Evolutionary conservation across 805 yeast genomes (phyloP), one percentile per base, ranked within the genome.

Genomic region (Limtongozyma cylindracea): DNA sequence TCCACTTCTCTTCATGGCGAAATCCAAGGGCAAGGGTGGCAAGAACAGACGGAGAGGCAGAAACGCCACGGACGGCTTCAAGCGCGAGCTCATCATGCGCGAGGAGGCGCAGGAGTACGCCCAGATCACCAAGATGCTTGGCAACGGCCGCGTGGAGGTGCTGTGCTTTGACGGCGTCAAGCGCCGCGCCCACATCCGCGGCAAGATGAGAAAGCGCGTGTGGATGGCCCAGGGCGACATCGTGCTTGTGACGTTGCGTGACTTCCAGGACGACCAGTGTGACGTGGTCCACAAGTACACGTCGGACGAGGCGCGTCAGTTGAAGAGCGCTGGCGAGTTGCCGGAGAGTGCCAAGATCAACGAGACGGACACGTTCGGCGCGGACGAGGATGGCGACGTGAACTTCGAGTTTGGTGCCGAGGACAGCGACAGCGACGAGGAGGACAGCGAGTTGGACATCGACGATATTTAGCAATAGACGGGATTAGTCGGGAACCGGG

Each of bases 171-270:
- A 88, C 43, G 94, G 92, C 32, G 57, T 60, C 35, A 76, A 68
- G 45, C 70, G 99, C 58, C 64, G 80, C 65, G 98, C 92, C 11
- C 98, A 84, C 45, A 88, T 88, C 42, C 77, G 99, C 62, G 99
- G 99, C 39, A 88, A 88, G 47, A 64, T 88, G 54, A 76, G 99
- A 64, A 88, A 88, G 71, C 88, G 84, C 65, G 98, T 88, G 29
- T 88, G 99, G 99, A 82, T 88, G 78, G 76, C 76, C 21, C 96
- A 80, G 49, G 98, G 98, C 56, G 99, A 88, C 46, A 88, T 88
- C 37, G 78, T 88, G 35, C 57, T 88, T 42, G 88, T 84, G 21
- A 82, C 94, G 6, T 64, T 88, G 38, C 80, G 99, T 61, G 99
- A 88, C 41, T 88, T 88, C 67, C 95, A 88, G 53, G 95, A 84